A percentile compares a stretch with the other conserved stretches of the same genome.
phyloP scores from a whole-genome alignment of 495 filamentous ascomycete species.

The Neurospora cerealis region DNA sequence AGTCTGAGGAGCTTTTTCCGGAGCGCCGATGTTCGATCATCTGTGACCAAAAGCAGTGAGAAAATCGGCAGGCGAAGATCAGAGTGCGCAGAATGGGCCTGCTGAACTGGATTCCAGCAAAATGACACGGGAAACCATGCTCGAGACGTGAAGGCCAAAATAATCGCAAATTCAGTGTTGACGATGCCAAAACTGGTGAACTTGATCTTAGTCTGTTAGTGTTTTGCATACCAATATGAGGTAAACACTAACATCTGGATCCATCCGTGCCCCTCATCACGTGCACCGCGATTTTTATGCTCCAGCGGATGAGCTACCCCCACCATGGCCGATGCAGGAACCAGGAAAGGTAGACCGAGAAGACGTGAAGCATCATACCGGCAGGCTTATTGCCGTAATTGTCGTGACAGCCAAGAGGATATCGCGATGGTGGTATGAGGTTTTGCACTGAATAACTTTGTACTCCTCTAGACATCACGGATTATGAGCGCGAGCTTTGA shows the following conservation, averaged over 20 bases:
- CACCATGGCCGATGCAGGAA: neutral
- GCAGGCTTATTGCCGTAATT: neutral
- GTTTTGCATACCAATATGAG: neutral
- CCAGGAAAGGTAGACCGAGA: neutral
- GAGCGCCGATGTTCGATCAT: neutral
- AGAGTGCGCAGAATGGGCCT: neutral
- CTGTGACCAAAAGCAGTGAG: neutral
- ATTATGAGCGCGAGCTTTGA: neutral
- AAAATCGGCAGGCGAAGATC: neutral
- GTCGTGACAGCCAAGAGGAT: neutral
- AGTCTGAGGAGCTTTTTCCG: neutral
- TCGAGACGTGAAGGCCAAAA: neutral
- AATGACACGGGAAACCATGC: neutral
- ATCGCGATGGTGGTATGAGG: neutral
- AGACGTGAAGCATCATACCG: neutral
- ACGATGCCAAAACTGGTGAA: neutral
- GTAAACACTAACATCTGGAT: neutral
- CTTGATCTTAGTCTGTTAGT: neutral
- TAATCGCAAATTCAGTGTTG: neutral
- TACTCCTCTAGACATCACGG: neutral
- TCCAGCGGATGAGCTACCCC: neutral
- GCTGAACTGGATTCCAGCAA: neutral
- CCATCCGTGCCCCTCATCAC: slow-evolving; percentile 9
- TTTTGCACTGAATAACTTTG: neutral
- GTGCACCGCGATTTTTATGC: neutral